Conservation (phyloP, 1,284 basidiomycete species). For the Pseudozyma sp. region DNA sequence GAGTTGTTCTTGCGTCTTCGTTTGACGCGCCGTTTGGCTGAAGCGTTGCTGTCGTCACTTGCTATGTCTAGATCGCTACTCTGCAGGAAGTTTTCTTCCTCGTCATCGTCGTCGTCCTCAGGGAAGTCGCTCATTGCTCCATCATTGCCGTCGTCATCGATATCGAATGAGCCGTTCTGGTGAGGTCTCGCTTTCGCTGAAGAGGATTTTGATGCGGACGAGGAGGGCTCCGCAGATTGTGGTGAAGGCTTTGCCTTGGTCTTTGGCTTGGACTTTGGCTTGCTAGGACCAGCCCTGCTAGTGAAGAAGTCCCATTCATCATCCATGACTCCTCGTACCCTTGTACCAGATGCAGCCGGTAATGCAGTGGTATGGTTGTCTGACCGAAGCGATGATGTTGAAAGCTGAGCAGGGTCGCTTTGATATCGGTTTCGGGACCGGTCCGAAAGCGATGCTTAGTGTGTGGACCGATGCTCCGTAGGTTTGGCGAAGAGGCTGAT, state of each 20-base stretch:
- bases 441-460: too few relatives aligned
- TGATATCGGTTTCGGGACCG: too few relatives aligned
- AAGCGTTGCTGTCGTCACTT: slow-evolving; percentile 24
- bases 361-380: not conserved
- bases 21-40: slow-evolving; percentile 18
- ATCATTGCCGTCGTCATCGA: not conserved
- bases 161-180: not conserved
- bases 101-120: slow-evolving; percentile 25
- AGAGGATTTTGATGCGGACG: not conserved
- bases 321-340: slow-evolving; percentile 22
- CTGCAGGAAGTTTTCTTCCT: not conserved
- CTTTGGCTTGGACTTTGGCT: slow-evolving; percentile 16
- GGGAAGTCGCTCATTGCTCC: not conserved
- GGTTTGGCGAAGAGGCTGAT: too few relatives aligned
- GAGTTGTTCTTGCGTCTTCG: slow-evolving; percentile 29
- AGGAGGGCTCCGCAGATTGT: not conserved
- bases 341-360: not conserved
- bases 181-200: not conserved
- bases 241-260: slow-evolving; percentile 10
- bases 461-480: too few relatives aligned
- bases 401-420: too few relatives aligned
- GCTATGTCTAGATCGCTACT: slow-evolving; percentile 23
- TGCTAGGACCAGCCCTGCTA: slow-evolving; percentile 16
- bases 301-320: slow-evolving; percentile 42
- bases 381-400: not conserved